phyloP scores from a whole-genome alignment of 768 basidiomycete species.

The Crassisporium funariophilum region DNA sequence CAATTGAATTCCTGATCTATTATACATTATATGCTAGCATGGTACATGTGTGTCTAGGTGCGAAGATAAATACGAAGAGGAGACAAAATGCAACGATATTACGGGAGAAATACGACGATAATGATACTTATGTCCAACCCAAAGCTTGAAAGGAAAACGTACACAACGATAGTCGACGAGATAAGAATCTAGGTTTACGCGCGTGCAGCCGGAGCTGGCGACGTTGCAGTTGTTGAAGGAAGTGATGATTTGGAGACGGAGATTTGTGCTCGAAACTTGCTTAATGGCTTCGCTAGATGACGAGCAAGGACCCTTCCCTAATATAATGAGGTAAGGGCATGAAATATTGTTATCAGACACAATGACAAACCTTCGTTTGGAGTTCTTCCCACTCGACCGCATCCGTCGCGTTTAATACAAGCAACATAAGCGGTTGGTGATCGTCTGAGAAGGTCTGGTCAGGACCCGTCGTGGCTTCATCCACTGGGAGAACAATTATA shows the following conservation, averaged over 20 bases:
- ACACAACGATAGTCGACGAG: no score
- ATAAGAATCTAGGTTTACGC: not conserved
- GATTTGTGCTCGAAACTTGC: conserved; percentile 38
- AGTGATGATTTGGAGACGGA: conserved; percentile 22
- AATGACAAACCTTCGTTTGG: conserved; percentile 54
- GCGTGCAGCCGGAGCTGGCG: conserved; percentile 29
- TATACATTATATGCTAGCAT: conserved; percentile 18
- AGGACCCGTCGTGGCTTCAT: conserved; percentile 33
- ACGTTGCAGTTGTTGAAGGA: conserved; percentile 31
- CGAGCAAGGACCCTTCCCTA: conserved; percentile 46
- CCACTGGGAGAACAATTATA: conserved; percentile 67
- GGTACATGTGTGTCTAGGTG: conserved; percentile 9
- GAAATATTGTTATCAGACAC: no score
- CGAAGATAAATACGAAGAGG: not conserved
- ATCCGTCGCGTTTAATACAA: conserved; percentile 66
- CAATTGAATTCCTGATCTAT: conserved; percentile 6
- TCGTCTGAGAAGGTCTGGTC: conserved; percentile 30
- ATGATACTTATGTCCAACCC: not conserved
- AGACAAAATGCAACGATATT: not conserved
- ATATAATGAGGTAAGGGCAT: conserved; percentile 5
- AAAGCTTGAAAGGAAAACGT: not conserved
- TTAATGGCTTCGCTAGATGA: conserved; percentile 47
- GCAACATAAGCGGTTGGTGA: conserved; percentile 61
- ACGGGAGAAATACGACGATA: conserved; percentile 4
- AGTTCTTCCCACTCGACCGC: conserved; percentile 69